A percentile compares a stretch with the other conserved stretches of the same genome.
phyloP scores from a whole-genome alignment of 805 yeast species.

The Saccharomycopsis synnaedendra region DNA sequence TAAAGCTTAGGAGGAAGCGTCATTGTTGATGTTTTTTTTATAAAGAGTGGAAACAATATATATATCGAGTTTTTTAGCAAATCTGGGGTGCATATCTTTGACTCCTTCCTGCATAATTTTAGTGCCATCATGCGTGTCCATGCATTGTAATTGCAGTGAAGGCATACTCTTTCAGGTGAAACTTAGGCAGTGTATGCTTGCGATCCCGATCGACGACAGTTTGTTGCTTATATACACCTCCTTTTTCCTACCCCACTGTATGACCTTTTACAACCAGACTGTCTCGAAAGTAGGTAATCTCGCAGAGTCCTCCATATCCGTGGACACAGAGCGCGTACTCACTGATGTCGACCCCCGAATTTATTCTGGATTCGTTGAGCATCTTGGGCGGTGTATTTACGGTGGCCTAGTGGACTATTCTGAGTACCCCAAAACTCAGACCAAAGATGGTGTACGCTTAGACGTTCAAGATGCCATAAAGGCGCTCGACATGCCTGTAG shows the following conservation, averaged over 20 bases:
- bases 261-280: constrained; percentile 5
- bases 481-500: constrained; percentile 24
- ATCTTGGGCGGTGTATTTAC: constrained; percentile 26
- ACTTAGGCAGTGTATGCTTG: too few species aligned
- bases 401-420: constrained; percentile 26
- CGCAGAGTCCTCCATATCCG: neutral
- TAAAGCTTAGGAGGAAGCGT: constrained; percentile 4
- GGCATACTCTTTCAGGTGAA: too few species aligned
- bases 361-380: constrained; percentile 27
- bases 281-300: neutral
- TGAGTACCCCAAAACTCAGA: constrained; percentile 16
- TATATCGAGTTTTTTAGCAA: neutral
- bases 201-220: neutral
- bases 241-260: neutral
- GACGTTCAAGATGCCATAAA: constrained; percentile 24
- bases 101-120: too few species aligned
- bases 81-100: too few species aligned
- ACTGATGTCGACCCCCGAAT: constrained; percentile 22
- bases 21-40: neutral
- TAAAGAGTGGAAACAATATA: neutral
- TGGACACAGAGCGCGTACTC: constrained; percentile 22
- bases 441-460: constrained; percentile 20
- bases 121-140: too few species aligned
- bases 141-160: too few species aligned
- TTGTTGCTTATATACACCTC: neutral